Conservation (phyloP, 2,329 filamentous ascomycete species). For the Cordyceps fumosorosea region DNA sequence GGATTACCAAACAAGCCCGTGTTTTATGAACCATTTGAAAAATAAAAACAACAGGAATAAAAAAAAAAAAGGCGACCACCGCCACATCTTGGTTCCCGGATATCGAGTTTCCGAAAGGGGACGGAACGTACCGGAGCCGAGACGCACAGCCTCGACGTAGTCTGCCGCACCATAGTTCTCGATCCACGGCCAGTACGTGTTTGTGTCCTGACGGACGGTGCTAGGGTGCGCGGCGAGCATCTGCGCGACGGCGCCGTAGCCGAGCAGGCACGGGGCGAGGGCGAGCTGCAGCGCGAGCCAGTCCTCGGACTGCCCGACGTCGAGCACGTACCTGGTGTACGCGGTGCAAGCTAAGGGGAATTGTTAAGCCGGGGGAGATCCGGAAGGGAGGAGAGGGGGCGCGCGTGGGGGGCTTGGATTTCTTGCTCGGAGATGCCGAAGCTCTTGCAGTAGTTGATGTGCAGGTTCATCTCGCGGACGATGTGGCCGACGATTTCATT, state of each 20-base stretch:
- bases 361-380: neutral
- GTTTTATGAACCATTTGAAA: neutral
- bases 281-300: conserved; percentile 82
- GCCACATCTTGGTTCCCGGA: neutral
- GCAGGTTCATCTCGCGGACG: conserved; percentile 70
- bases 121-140: conserved; percentile 60
- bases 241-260: conserved; percentile 73
- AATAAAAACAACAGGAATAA: neutral
- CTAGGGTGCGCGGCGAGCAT: conserved; percentile 58
- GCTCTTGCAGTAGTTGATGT: conserved; percentile 72
- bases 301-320: conserved; percentile 81
- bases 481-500: conserved; percentile 66
- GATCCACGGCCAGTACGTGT: conserved; percentile 86
- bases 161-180: conserved; percentile 79
- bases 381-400: conserved; percentile 20
- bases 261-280: conserved; percentile 81
- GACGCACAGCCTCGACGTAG: conserved; percentile 64
- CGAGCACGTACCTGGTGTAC: conserved; percentile 80
- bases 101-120: neutral
- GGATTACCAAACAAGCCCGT: neutral
- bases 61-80: neutral
- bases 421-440: conserved; percentile 71
- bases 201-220: conserved; percentile 54
- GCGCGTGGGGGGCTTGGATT: conserved; percentile 68
- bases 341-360: conserved; percentile 61